Percentiles rank a stretch among this genome's conserved stretches.
Conservation (phyloP, 1,284 basidiomycete genomes). For the Ceratobasidium sp. region DNA sequence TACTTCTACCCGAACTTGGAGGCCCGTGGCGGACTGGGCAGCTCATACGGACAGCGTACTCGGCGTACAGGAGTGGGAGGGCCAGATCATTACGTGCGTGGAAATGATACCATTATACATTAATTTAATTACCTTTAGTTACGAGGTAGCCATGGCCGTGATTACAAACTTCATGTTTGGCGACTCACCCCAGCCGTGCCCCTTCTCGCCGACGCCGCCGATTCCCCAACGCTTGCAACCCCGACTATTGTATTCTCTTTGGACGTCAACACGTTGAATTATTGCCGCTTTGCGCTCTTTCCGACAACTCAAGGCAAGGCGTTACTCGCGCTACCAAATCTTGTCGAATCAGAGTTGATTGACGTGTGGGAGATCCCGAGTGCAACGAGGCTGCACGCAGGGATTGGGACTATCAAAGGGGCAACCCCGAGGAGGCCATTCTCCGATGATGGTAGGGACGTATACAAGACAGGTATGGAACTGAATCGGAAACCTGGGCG, state of each 20-base stretch:
- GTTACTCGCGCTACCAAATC: slow-evolving; percentile 84
- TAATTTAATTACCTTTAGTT: not conserved
- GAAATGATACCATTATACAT: slow-evolving; percentile 2
- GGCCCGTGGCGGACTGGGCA: slow-evolving; percentile 79
- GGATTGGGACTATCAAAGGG: slow-evolving; percentile 71
- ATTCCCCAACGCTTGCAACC: slow-evolving; percentile 62
- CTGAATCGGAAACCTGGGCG: not conserved
- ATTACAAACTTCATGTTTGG: slow-evolving; percentile 86
- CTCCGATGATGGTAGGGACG: slow-evolving; percentile 36
- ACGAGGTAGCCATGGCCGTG: slow-evolving; percentile 78
- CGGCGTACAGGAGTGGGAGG: slow-evolving; percentile 79
- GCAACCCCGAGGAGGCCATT: slow-evolving; percentile 53
- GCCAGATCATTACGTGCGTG: slow-evolving; percentile 77
- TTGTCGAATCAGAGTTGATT: slow-evolving; percentile 85
- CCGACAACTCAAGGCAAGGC: slow-evolving; percentile 57
- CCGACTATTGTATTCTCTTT: slow-evolving; percentile 74
- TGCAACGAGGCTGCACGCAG: slow-evolving; percentile 78
- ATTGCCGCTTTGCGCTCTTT: slow-evolving; percentile 81
- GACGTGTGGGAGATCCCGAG: slow-evolving; percentile 83
- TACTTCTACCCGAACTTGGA: slow-evolving; percentile 78
- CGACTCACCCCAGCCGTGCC: slow-evolving; percentile 47
- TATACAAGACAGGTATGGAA: slow-evolving; percentile 22
- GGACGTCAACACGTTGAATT: slow-evolving; percentile 91
- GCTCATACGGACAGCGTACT: slow-evolving; percentile 83
- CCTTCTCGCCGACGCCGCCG: slow-evolving; percentile 69